These are phyloP conservation scores for Cryptosporidium parvum DNA, from an alignment of 169 alveolate species.

Conservation along the genomic window DNA sequence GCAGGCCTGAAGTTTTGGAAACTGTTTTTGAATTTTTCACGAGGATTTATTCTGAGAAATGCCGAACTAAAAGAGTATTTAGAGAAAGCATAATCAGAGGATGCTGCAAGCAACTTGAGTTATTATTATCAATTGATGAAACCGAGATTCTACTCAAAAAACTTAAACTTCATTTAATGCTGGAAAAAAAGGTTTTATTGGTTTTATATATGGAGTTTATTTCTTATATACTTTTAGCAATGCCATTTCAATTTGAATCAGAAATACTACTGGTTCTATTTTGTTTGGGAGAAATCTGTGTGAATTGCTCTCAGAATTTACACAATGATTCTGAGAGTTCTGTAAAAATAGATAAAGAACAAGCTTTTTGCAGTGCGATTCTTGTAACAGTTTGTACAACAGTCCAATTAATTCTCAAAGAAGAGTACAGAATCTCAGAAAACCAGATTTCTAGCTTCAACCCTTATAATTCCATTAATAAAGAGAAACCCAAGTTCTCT, in stretches of 20 bases:
- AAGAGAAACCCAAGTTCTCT: constrained; percentile 54
- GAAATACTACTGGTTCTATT: constrained; percentile 32
- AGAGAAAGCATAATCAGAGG: constrained; percentile 65
- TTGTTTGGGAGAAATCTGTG: constrained; percentile 69
- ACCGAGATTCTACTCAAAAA: constrained; percentile 23
- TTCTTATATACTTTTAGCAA: constrained; percentile 49
- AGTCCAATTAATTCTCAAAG: constrained; percentile 39
- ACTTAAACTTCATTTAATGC: background rate
- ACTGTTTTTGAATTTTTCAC: constrained; percentile 37
- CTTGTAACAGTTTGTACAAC: constrained; percentile 43
- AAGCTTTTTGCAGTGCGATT: constrained; percentile 23
- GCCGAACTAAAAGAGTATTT: constrained; percentile 27
- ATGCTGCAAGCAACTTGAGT: constrained; percentile 49
- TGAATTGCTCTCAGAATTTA: constrained; percentile 37
- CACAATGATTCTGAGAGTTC: background rate
- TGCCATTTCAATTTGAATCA: constrained; percentile 63
- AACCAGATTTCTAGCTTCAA: constrained; percentile 42
- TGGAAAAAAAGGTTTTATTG: constrained; percentile 1
- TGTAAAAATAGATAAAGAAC: background rate
- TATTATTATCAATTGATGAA: constrained; percentile 21
- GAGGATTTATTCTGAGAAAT: constrained; percentile 53
- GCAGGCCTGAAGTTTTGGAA: constrained; percentile 29
- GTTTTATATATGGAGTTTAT: constrained; percentile 45
- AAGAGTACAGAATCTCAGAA: constrained; percentile 46
- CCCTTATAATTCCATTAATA: constrained; percentile 27